A percentile compares a stretch with the other conserved stretches of the same genome.
These are phyloP conservation scores for Drechslera avenae DNA, from an alignment of 2,329 filamentous ascomycete genomes.

Conservation along the genomic window DNA sequence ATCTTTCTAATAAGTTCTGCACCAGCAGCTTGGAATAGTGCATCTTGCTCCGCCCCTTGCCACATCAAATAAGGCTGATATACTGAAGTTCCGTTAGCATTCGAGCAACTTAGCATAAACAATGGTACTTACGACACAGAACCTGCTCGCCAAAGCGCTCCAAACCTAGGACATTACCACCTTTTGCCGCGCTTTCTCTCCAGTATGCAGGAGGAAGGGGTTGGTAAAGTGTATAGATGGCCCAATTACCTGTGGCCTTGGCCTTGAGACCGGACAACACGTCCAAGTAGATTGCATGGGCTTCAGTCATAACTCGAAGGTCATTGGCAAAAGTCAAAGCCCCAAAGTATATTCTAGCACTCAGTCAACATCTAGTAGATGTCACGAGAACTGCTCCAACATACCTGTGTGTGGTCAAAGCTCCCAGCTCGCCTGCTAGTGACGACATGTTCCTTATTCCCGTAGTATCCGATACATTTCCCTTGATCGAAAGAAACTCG, in stretches of 20 bases:
- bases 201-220: constrained; percentile 49
- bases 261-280: constrained; percentile 44
- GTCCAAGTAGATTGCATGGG: constrained; percentile 49
- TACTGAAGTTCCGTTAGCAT: constrained; percentile 1
- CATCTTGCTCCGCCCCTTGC: constrained; percentile 28
- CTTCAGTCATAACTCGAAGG: constrained; percentile 44
- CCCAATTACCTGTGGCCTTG: constrained; percentile 38
- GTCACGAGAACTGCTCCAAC: not conserved
- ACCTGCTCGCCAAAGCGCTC: constrained; percentile 26
- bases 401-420: constrained; percentile 21
- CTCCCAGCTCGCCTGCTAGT: constrained; percentile 26
- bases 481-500: constrained; percentile 32
- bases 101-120: too few species aligned
- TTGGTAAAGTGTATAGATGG: constrained; percentile 44
- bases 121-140: constrained; percentile 22
- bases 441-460: constrained; percentile 32
- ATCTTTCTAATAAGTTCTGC: constrained; percentile 22
- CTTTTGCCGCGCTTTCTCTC: constrained; percentile 41
- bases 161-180: constrained; percentile 51
- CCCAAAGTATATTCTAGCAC: constrained; percentile 24
- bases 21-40: constrained; percentile 25
- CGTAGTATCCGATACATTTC: constrained; percentile 31
- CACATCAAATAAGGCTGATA: constrained; percentile 31
- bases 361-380: not conserved
- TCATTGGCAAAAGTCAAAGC: constrained; percentile 44